phyloP scores from a whole-genome alignment of 2,329 filamentous ascomycete species.

The Exutisphaerella laricina region DNA sequence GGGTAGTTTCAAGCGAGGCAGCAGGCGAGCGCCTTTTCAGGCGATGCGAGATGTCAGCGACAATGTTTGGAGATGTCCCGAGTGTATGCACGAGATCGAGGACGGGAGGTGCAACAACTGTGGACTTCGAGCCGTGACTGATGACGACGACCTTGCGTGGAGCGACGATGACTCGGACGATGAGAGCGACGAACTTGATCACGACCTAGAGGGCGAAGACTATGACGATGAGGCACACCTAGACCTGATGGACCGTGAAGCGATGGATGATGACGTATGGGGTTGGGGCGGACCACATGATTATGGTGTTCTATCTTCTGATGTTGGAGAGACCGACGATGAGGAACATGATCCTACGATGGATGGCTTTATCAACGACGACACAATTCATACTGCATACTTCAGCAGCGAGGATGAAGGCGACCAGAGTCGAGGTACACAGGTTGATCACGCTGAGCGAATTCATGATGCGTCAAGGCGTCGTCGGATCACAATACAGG shows the following conservation, averaged over 20 bases:
- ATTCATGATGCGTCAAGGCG: conserved; percentile 8
- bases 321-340: conserved; percentile 24
- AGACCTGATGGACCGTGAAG: conserved; percentile 8
- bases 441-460: conserved; percentile 5
- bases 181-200: conserved; percentile 32
- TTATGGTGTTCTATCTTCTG: background rate
- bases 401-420: conserved; percentile 19
- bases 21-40: conserved; percentile 26
- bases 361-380: conserved; percentile 17
- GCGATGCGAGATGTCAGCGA: conserved; percentile 54
- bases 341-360: conserved; percentile 28
- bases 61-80: conserved; percentile 57
- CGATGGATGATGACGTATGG: conserved; percentile 3
- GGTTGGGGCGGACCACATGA: background rate
- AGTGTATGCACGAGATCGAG: conserved; percentile 59
- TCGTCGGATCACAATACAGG: conserved; percentile 4
- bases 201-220: conserved; percentile 39
- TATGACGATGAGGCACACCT: conserved; percentile 26
- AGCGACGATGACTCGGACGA: conserved; percentile 18
- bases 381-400: conserved; percentile 10
- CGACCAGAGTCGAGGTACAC: conserved; percentile 10
- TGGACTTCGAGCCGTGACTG: conserved; percentile 46
- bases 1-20: conserved; percentile 48
- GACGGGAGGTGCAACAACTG: conserved; percentile 55
- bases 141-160: conserved; percentile 40